A percentile compares a stretch with the other conserved stretches of the same genome.
Conservation (phyloP, 306 rosid genomes). For the Cucumis hystrix region DNA sequence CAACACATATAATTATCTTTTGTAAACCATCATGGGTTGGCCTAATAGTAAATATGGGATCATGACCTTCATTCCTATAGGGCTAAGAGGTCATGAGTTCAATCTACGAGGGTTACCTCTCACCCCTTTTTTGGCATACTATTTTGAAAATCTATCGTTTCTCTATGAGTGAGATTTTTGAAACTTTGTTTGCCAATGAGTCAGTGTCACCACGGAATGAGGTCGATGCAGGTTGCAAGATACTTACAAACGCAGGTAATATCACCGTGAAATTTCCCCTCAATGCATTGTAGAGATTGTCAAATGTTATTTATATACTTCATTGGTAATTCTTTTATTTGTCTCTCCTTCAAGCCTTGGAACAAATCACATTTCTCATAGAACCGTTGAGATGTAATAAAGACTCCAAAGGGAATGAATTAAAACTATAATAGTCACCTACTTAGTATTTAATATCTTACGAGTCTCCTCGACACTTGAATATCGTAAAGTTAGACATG, state of each 20-base stretch:
- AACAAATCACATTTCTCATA: background rate
- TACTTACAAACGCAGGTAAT: slow-evolving; percentile 88
- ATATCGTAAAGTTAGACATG: no score
- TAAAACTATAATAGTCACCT: no score
- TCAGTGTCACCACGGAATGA: slow-evolving; percentile 93
- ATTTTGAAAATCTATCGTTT: background rate
- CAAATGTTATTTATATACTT: background rate
- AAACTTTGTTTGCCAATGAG: background rate
- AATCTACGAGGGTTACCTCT: background rate
- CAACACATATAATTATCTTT: background rate
- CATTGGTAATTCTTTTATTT: background rate
- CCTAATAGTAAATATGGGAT: no score
- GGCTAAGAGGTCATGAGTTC: no score
- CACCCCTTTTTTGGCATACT: background rate
- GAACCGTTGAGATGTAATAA: no score
- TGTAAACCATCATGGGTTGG: background rate
- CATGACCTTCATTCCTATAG: no score
- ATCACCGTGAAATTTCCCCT: background rate
- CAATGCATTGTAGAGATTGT: background rate
- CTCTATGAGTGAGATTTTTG: background rate
- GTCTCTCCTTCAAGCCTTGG: background rate
- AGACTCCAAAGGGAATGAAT: no score
- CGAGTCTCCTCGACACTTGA: no score
- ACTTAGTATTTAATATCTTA: no score
- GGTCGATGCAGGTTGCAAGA: slow-evolving; percentile 78